Evolutionary conservation across 768 basidiomycete species (phyloP).

Genomic region (Postia placenta): DNA sequence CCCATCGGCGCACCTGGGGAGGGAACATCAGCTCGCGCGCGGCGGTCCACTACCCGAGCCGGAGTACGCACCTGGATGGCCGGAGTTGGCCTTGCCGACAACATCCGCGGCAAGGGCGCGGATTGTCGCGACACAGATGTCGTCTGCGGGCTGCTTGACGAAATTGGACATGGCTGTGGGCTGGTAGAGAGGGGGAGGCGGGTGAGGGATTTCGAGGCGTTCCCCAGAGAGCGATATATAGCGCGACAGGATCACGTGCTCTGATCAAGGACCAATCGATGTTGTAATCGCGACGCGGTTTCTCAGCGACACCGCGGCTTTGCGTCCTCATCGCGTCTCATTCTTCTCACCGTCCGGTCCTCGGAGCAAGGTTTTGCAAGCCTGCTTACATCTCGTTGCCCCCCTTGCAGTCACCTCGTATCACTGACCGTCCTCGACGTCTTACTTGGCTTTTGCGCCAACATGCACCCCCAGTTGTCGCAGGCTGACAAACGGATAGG

Average conservation of each 20-base stretch:
- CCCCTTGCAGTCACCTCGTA: too few relatives aligned
- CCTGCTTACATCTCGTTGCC: too few relatives aligned
- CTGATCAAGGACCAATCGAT: slow-evolving; percentile 7
- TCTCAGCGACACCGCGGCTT: not conserved
- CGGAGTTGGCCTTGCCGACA: slow-evolving; percentile 87
- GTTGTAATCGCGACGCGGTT: slow-evolving; percentile 1
- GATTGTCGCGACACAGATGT: slow-evolving; percentile 62
- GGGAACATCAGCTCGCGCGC: not conserved
- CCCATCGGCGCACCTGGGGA: slow-evolving; percentile 87
- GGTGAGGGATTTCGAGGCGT: slow-evolving; percentile 6
- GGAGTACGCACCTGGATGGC: slow-evolving; percentile 67
- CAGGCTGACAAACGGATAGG: slow-evolving; percentile 17
- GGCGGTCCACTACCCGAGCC: not conserved
- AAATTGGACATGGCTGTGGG: slow-evolving; percentile 34
- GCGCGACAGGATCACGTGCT: slow-evolving; percentile 5
- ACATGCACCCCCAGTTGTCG: slow-evolving; percentile 24
- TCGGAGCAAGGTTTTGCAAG: too few relatives aligned
- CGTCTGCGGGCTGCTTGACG: slow-evolving; percentile 37
- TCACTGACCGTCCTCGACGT: too few relatives aligned
- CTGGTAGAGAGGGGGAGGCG: slow-evolving; percentile 11
- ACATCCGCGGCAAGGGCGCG: slow-evolving; percentile 72
- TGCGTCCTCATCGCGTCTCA: not conserved
- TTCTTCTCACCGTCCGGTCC: not conserved
- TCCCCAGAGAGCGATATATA: slow-evolving; percentile 12
- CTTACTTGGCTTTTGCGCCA: not conserved